These are phyloP conservation scores for Cercospora zeae-maydis DNA, from an alignment of 2,329 filamentous ascomycete genomes.

Conservation along the genomic window DNA sequence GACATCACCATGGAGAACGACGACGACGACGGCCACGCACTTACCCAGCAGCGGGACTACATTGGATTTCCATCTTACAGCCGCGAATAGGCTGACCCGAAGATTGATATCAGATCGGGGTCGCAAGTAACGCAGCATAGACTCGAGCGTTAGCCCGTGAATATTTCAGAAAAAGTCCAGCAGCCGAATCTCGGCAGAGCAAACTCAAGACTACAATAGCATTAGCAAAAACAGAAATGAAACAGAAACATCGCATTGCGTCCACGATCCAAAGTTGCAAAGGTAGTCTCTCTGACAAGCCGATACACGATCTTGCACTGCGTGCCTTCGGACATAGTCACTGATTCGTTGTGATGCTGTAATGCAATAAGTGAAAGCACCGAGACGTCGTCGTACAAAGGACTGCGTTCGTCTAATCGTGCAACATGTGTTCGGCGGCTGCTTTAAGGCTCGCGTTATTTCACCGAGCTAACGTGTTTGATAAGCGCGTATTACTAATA, in stretches of 20 bases:
- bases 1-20: constrained; percentile 38
- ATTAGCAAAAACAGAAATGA: not conserved
- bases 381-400: too few species aligned
- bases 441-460: too few species aligned
- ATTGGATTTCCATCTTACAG: constrained; percentile 40
- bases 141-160: not conserved
- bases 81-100: not conserved
- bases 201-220: constrained; percentile 5
- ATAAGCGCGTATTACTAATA: too few species aligned
- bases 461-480: not conserved
- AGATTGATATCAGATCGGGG: not conserved
- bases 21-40: constrained; percentile 41
- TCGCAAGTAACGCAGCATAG: not conserved
- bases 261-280: not conserved
- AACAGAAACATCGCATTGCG: not conserved
- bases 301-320: too few species aligned
- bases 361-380: too few species aligned
- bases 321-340: too few species aligned
- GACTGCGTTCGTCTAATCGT: too few species aligned
- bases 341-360: too few species aligned
- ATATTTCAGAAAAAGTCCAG: not conserved
- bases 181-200: not conserved
- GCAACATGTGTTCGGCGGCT: too few species aligned
- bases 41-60: constrained; percentile 54
- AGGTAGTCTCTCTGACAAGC: too few species aligned